These are phyloP conservation scores for Pseudonitzschia pungens DNA, from an alignment of 108 stramenopile genomes.

Conservation along the genomic window DNA sequence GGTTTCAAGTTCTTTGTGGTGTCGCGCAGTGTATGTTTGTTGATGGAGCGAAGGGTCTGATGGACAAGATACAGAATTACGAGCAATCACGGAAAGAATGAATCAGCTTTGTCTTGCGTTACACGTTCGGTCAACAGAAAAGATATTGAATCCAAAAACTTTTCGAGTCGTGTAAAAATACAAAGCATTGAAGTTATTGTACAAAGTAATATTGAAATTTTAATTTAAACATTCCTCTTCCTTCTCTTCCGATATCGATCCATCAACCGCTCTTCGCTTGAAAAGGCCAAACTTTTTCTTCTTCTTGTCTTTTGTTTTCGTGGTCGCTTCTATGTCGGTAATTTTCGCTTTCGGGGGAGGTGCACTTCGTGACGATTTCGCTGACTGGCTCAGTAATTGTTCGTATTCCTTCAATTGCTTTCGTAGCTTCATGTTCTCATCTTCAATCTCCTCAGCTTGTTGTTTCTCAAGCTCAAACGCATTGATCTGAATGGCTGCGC, in stretches of 20 bases:
- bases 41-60: conserved; percentile 30
- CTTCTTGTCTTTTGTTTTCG: conserved; percentile 19
- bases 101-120: neutral
- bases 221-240: conserved; percentile 5
- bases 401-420: conserved; percentile 62
- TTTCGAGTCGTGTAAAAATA: too few species aligned
- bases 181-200: too few species aligned
- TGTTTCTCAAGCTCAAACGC: conserved; percentile 53
- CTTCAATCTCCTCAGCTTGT: conserved; percentile 59
- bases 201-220: neutral
- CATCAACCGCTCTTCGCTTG: conserved; percentile 24
- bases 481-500: conserved; percentile 31
- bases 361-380: conserved; percentile 11
- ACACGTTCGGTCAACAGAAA: too few species aligned
- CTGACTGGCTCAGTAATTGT: conserved; percentile 11
- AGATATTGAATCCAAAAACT: too few species aligned
- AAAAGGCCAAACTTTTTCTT: conserved; percentile 30
- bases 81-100: neutral
- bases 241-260: conserved; percentile 19
- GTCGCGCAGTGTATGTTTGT: conserved; percentile 41
- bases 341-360: neutral
- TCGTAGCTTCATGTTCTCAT: conserved; percentile 54
- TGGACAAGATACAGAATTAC: conserved; percentile 12
- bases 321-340: neutral
- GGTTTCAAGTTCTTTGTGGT: conserved; percentile 34